Evolutionary conservation across 1,139 yeast species (phyloP).

Genomic region (Diutina ranongensis): DNA sequence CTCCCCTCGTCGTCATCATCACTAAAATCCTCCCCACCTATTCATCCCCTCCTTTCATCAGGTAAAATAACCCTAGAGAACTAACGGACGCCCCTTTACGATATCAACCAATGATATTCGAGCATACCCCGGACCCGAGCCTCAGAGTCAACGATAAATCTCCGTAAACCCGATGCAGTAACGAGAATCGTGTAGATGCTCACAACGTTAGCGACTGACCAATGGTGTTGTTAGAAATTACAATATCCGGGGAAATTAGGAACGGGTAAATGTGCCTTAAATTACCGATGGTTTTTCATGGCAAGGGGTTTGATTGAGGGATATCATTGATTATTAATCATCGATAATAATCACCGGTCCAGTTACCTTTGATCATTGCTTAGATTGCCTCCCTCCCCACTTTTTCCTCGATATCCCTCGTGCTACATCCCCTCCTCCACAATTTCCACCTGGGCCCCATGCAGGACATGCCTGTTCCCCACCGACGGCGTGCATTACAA

Average conservation of each 20-base stretch:
- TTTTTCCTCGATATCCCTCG: neutral
- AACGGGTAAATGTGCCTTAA: too few relatives aligned
- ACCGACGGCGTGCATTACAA: neutral
- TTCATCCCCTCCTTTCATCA: too few relatives aligned
- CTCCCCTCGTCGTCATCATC: too few relatives aligned
- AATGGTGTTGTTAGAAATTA: neutral
- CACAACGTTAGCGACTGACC: neutral
- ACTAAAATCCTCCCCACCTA: too few relatives aligned
- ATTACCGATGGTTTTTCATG: neutral
- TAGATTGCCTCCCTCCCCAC: neutral
- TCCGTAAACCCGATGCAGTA: constrained; percentile 6
- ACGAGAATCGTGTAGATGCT: neutral
- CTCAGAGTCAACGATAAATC: neutral
- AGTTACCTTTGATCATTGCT: neutral
- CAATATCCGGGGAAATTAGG: constrained; percentile 3
- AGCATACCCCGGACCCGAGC: neutral
- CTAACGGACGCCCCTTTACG: neutral
- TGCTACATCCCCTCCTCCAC: neutral
- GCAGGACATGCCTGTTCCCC: neutral
- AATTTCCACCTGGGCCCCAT: neutral
- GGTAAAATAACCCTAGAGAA: too few relatives aligned
- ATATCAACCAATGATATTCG: neutral
- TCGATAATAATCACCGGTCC: neutral
- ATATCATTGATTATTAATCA: neutral
- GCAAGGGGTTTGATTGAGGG: neutral